These are phyloP conservation scores for Thecaphora frezii DNA, from an alignment of 1,284 basidiomycete genomes.

Conservation along the genomic window DNA sequence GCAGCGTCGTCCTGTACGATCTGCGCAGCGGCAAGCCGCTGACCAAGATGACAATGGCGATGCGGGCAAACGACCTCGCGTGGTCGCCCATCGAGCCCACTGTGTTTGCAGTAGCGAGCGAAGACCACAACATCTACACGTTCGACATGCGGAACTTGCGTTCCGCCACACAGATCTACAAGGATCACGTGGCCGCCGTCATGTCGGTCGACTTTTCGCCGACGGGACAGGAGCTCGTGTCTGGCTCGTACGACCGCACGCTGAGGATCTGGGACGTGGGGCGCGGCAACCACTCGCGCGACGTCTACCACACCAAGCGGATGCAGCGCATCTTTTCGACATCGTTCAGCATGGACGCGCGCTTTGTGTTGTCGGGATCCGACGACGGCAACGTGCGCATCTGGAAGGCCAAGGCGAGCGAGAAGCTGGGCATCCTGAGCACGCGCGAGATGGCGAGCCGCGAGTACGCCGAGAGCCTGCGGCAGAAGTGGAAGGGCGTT, in stretches of 20 bases:
- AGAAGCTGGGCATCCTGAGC: constrained; percentile 87
- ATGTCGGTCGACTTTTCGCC: constrained; percentile 65
- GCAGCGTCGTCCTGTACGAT: constrained; percentile 94
- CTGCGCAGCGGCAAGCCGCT: constrained; percentile 93
- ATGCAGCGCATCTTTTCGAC: constrained; percentile 79
- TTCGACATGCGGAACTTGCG: constrained; percentile 89
- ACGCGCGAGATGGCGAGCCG: constrained; percentile 88
- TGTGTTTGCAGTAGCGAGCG: constrained; percentile 84
- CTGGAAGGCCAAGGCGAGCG: constrained; percentile 92
- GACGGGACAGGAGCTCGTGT: constrained; percentile 93
- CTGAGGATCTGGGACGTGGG: constrained; percentile 90
- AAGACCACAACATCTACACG: constrained; percentile 97
- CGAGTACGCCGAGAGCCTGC: constrained; percentile 87
- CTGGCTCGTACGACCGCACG: constrained; percentile 93
- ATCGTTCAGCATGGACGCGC: constrained; percentile 80
- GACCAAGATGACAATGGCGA: constrained; percentile 81
- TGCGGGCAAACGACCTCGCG: constrained; percentile 74
- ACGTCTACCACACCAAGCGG: constrained; percentile 96
- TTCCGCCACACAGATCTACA: constrained; percentile 89
- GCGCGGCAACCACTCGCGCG: constrained; percentile 72
- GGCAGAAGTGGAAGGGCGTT: constrained; percentile 76
- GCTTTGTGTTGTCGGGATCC: constrained; percentile 89
- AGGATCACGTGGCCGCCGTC: constrained; percentile 93
- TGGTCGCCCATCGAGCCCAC: constrained; percentile 98
- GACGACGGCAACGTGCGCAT: constrained; percentile 96